Evolutionary conservation across 176 grass and related monocot genomes (phyloP).

Genomic region (Luzula sylvatica): DNA sequence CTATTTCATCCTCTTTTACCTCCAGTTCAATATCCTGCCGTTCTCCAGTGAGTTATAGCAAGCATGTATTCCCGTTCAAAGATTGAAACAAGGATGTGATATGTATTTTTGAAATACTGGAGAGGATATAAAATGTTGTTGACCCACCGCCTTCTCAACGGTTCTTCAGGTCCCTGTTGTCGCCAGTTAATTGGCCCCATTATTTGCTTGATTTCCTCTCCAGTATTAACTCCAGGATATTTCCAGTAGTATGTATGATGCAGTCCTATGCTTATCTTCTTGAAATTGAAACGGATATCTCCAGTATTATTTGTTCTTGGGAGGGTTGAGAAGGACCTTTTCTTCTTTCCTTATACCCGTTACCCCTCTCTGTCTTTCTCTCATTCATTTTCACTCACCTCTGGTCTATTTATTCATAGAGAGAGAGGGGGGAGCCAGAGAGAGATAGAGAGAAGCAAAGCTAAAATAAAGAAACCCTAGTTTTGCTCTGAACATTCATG

Average conservation of each 20-base stretch:
- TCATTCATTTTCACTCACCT: neutral
- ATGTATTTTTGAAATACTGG: neutral
- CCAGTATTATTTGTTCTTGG: neutral
- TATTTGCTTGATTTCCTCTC: neutral
- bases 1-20: neutral
- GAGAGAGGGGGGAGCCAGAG: neutral
- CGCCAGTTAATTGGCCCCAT: slow-evolving; percentile 14
- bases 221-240: neutral
- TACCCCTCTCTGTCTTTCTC: neutral
- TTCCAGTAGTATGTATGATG: neutral
- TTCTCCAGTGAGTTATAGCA: neutral
- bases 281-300: neutral
- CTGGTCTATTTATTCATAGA: neutral
- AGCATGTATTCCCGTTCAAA: neutral
- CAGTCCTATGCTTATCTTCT: neutral
- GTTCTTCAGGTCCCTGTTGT: slow-evolving; percentile 16
- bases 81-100: neutral
- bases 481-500: neutral
- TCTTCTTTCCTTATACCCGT: neutral
- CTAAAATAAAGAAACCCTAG: neutral
- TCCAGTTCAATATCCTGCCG: neutral
- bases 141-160: neutral
- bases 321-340: neutral
- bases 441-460: neutral
- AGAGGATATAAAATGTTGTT: neutral